Evolutionary conservation across 495 filamentous ascomycete species (phyloP), one percentile per base, ranked within the genome.

Genomic region (Hypoxylon trugodes): DNA sequence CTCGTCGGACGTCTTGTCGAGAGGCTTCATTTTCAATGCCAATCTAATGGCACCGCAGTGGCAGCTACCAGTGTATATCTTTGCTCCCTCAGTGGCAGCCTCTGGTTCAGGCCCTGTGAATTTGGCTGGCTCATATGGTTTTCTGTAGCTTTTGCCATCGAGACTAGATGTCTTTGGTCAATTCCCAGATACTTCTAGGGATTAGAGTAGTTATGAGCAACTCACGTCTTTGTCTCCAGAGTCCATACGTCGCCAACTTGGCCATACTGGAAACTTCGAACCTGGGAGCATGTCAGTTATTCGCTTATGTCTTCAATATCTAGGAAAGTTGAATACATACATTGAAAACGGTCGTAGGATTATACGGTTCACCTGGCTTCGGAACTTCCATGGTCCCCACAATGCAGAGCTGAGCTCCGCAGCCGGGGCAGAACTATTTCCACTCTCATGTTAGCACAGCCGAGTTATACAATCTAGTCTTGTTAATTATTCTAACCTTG

Each of bases 21-120:
- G 54, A 13, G 70, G 69, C 35, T 74, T 69, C 21, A 72, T 48
- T 61, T 75, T 77, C 15, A 82, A 18, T 1, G 77, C 77, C 12
- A 78, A 13, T 9, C 61, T 78, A 4, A 82, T 71, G 37, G 71
- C 78, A 18, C 82, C 81, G 62, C 82, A 85, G 61, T 84, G 82
- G 68, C 82, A 85, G 65, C 76, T 76, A 5, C 81, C 81, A 24
- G 73, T 74, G 54, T 82, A 82, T 2, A 76, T 26, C 53, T 74
- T 76, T 7, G 60, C 74, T 21, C 70, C 69, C 7, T 78, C 74
- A 45, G 76, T 59, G 7, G 56, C 69, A 5, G 67, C 67, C 1
- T 69, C 51, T 15, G 81, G 81, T 24, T 77, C 69, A 3, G 72
- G 51, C 5, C 80, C 81, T 10, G 65, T 72, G 65, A 72, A 81